Conservation (phyloP, 345 rosid species). For the Jatropha curcas region DNA sequence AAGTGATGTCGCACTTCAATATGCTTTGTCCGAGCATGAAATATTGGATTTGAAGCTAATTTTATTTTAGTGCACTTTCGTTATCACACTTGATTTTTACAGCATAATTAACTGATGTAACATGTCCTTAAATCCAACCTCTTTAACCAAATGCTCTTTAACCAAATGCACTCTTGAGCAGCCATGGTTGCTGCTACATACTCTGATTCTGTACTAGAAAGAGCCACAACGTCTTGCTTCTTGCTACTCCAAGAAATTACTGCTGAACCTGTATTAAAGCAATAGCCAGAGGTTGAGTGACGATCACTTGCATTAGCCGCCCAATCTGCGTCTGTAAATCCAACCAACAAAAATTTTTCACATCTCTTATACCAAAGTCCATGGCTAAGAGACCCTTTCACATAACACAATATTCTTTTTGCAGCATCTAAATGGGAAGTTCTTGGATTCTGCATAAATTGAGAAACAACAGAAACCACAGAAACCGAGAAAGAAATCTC, state of each 20-base stretch:
- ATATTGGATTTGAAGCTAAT: neutral
- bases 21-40: no score
- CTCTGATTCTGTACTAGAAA: neutral
- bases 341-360: neutral
- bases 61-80: neutral
- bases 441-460: neutral
- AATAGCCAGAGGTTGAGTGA: neutral
- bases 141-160: no score
- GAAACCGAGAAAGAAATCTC: neutral
- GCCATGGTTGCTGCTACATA: no score
- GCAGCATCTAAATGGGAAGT: neutral
- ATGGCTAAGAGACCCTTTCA: neutral
- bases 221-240: neutral
- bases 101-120: neutral
- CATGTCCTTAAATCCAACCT: neutral
- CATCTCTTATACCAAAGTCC: neutral
- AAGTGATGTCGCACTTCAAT: no score
- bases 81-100: conserved; percentile 2
- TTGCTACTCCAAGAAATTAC: neutral
- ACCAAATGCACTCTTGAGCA: no score
- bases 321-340: conserved; percentile 5
- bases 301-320: neutral
- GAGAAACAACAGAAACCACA: no score
- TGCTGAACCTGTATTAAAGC: neutral
- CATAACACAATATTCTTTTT: neutral